A percentile compares a stretch with the other conserved stretches of the same genome.
phyloP scores from a whole-genome alignment of 495 filamentous ascomycete genomes.

The Melanomma pulvis-pyrius region DNA sequence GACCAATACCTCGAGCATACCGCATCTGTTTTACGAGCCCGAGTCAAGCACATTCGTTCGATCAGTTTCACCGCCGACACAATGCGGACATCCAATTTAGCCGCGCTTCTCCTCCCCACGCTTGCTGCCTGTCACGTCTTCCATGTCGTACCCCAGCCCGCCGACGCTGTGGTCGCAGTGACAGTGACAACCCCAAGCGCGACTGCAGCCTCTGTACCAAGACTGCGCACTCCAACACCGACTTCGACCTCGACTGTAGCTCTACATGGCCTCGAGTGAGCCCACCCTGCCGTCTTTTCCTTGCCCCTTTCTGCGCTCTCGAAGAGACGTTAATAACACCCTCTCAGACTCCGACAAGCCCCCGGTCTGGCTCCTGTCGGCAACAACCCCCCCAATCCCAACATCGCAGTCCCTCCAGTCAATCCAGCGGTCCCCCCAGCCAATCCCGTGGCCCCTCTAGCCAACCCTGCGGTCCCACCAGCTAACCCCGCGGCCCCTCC shows the following conservation, averaged over 20 bases:
- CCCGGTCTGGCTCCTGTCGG: neutral
- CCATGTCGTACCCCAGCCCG: constrained; percentile 3
- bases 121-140: constrained; percentile 12
- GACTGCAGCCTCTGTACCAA: neutral
- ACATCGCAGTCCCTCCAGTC: neutral
- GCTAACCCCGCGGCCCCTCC: neutral
- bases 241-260: neutral
- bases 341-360: neutral
- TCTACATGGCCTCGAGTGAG: constrained; percentile 2
- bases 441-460: neutral
- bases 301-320: too few species aligned
- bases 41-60: too few species aligned
- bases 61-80: too few species aligned
- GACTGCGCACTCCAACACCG: neutral
- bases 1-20: too few species aligned
- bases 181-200: constrained; percentile 4
- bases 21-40: too few species aligned
- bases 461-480: neutral
- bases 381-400: constrained; percentile 2
- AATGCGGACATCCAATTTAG: constrained; percentile 9
- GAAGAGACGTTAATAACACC: neutral
- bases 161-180: neutral
- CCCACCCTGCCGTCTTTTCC: neutral
- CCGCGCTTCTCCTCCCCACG: constrained; percentile 25
- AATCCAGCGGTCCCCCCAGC: neutral